A percentile compares a stretch with the other conserved stretches of the same genome.
Conservation (phyloP, 2,329 filamentous ascomycete species). For the Cadophora luteo-olivacea region DNA sequence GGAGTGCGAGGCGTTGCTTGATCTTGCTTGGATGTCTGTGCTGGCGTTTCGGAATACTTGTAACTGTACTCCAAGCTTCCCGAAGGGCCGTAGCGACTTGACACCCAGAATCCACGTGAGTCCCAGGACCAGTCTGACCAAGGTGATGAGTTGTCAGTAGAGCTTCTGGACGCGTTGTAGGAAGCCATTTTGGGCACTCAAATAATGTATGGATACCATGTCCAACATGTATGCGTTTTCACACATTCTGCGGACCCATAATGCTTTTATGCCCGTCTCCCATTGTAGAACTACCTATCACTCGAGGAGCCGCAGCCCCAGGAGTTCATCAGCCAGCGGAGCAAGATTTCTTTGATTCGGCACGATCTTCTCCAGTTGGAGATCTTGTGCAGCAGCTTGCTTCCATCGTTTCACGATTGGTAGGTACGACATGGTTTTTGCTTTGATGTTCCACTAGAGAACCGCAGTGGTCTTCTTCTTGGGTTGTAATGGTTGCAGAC, state of each 20-base stretch:
- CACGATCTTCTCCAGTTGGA: neutral
- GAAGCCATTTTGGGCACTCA: slow-evolving; percentile 14
- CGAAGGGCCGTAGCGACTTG: slow-evolving; percentile 13
- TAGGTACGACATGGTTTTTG: neutral
- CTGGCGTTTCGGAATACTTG: neutral
- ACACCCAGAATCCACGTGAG: slow-evolving; percentile 21
- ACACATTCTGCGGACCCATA: neutral
- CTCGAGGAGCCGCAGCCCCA: neutral
- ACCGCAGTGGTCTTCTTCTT: neutral
- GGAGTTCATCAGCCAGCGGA: neutral
- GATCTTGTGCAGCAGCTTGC: neutral
- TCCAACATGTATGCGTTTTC: neutral
- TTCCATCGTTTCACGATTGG: neutral
- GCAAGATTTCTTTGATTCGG: neutral
- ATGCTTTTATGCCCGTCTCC: slow-evolving; percentile 16
- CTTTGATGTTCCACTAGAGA: neutral
- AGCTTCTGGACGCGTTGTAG: slow-evolving; percentile 25
- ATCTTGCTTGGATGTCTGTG: slow-evolving; percentile 12
- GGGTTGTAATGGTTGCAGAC: neutral
- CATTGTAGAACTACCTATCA: neutral
- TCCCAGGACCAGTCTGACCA: slow-evolving; percentile 31
- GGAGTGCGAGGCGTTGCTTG: slow-evolving; percentile 14
- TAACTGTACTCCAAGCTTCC: slow-evolving; percentile 20
- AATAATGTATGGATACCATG: neutral
- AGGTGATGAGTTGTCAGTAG: slow-evolving; percentile 21